A percentile compares a stretch with the other conserved stretches of the same genome.
These are phyloP conservation scores for Blastocystis sp. DNA, from an alignment of 352 stramenopile species.

Conservation along the genomic window DNA sequence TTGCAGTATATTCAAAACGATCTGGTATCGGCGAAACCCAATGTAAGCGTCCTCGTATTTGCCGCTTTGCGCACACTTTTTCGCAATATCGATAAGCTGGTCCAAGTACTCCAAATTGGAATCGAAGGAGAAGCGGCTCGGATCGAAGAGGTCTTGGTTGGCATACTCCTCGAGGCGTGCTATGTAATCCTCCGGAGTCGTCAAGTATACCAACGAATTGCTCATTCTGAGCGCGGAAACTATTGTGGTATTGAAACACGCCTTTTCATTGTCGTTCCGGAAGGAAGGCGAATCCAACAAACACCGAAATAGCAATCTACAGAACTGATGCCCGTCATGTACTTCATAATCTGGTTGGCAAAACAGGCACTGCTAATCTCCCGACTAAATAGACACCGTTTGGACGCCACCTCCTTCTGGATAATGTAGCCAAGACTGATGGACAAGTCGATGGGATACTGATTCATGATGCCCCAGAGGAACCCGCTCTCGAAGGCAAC, in stretches of 20 bases:
- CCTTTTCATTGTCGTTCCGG: not conserved
- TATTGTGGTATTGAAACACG: not conserved
- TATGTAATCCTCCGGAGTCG: slow-evolving; percentile 34
- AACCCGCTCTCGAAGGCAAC: slow-evolving; percentile 56
- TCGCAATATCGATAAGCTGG: slow-evolving; percentile 29
- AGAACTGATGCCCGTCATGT: slow-evolving; percentile 64
- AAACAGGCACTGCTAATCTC: slow-evolving; percentile 26
- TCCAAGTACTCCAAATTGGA: slow-evolving; percentile 48
- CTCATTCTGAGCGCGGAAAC: not conserved
- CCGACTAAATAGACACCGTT: slow-evolving; percentile 13
- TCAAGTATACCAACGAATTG: not conserved
- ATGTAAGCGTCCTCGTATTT: slow-evolving; percentile 52
- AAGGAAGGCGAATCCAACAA: not conserved
- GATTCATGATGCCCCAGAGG: slow-evolving; percentile 65
- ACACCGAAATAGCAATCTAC: slow-evolving; percentile 42
- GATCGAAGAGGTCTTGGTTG: slow-evolving; percentile 60
- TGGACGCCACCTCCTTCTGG: slow-evolving; percentile 40
- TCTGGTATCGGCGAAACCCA: slow-evolving; percentile 61
- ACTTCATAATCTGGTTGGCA: slow-evolving; percentile 69
- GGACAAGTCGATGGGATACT: slow-evolving; percentile 59
- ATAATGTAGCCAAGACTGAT: slow-evolving; percentile 53
- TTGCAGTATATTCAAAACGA: slow-evolving; percentile 49
- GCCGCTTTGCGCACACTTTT: slow-evolving; percentile 8
- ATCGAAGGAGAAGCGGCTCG: slow-evolving; percentile 37
- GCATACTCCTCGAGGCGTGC: slow-evolving; percentile 28